Evolutionary conservation across 352 stramenopile genomes (phyloP).

Genomic region (Phytophthora cryptogea): DNA sequence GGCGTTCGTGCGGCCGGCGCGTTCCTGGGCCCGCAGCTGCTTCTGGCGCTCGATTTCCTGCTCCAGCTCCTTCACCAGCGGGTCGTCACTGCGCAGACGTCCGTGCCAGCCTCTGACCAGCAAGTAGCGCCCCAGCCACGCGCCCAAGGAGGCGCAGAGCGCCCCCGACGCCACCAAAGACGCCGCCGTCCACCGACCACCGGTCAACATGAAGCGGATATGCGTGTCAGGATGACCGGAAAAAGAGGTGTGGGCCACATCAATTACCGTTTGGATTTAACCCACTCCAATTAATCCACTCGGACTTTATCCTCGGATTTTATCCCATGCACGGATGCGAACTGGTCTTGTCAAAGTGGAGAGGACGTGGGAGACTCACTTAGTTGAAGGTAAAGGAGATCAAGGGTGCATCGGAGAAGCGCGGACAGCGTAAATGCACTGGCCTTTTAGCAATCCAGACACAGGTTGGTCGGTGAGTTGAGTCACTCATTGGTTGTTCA

Average conservation of each 20-base stretch:
- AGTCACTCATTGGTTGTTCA: no score
- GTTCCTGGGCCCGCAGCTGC: slow-evolving; percentile 73
- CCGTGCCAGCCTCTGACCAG: slow-evolving; percentile 5
- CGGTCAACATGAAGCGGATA: slow-evolving; percentile 21
- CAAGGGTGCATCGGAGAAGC: no score
- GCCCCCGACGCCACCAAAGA: slow-evolving; percentile 28
- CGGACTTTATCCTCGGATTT: not conserved
- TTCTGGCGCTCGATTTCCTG: slow-evolving; percentile 74
- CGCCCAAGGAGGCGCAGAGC: slow-evolving; percentile 28
- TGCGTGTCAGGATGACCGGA: slow-evolving; percentile 20
- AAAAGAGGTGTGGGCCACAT: not conserved
- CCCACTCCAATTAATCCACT: not conserved
- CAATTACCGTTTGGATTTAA: no score
- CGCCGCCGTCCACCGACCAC: slow-evolving; percentile 22
- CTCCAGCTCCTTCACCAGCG: slow-evolving; percentile 52
- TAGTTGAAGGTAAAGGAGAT: no score
- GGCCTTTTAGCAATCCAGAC: no score
- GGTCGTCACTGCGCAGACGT: slow-evolving; percentile 26
- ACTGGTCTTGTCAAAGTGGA: no score
- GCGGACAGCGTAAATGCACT: no score
- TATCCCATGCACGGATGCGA: no score
- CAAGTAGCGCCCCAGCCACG: slow-evolving; percentile 31
- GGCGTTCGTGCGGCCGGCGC: slow-evolving; percentile 69
- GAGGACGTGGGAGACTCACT: no score
- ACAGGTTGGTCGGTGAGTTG: no score